Conservation (phyloP, 2,329 filamentous ascomycete genomes). For the Pseudocercospora fijiensis region DNA sequence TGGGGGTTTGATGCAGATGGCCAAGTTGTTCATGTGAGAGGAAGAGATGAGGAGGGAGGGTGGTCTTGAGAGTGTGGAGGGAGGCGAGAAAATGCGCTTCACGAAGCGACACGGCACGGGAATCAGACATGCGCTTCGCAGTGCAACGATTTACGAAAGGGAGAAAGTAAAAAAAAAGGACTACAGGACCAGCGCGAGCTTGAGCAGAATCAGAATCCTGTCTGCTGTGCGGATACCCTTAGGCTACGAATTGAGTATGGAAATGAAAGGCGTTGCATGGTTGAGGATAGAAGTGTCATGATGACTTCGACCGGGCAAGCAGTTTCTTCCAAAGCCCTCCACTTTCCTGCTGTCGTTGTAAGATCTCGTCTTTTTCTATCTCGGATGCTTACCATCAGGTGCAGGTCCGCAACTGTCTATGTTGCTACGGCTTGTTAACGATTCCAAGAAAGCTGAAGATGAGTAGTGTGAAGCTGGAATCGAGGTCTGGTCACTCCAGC, state of each 20-base stretch:
- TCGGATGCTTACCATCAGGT: neutral
- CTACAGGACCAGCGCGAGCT: conserved; percentile 19
- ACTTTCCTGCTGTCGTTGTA: neutral
- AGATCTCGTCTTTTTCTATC: neutral
- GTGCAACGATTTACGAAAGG: neutral
- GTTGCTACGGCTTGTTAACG: too few species aligned
- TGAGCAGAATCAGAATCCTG: conserved; percentile 11
- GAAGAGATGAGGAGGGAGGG: neutral
- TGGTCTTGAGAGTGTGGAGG: too few species aligned
- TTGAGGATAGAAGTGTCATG: neutral
- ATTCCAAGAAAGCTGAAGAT: too few species aligned
- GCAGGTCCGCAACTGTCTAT: neutral
- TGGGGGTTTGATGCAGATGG: conserved; percentile 51
- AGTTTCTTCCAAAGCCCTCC: neutral
- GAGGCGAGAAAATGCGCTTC: neutral
- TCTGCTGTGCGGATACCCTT: conserved; percentile 19
- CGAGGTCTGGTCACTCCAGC: neutral
- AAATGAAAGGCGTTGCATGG: neutral
- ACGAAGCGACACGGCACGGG: too few species aligned
- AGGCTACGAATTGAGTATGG: conserved; percentile 9
- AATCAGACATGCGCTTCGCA: too few species aligned
- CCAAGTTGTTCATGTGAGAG: conserved; percentile 53
- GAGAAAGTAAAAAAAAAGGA: conserved; percentile 8
- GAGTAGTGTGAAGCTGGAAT: neutral
- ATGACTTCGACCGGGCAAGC: neutral